Percentiles rank a stretch among this genome's conserved stretches.
Evolutionary conservation across 2,329 filamentous ascomycete species (phyloP).

Genomic region (Periconia sp.): DNA sequence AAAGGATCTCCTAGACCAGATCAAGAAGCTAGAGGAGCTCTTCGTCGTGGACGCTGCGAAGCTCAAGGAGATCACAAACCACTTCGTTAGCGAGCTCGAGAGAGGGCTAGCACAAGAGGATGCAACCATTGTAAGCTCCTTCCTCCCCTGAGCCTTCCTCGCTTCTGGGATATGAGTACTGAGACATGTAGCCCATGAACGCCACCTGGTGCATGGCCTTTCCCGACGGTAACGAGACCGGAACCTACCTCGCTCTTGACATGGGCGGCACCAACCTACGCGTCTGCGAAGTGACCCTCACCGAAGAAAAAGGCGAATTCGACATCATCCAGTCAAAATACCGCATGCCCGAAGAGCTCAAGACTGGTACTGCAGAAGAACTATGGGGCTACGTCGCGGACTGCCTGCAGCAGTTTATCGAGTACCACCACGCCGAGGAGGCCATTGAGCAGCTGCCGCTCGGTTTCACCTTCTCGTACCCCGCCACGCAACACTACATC

Average conservation of each 20-base stretch:
- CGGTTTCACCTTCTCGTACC: constrained; percentile 97
- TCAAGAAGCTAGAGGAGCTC: constrained; percentile 80
- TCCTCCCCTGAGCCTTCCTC: neutral
- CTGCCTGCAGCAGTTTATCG: constrained; percentile 89
- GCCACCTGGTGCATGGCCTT: constrained; percentile 95
- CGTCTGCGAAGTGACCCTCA: constrained; percentile 91
- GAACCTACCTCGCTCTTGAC: constrained; percentile 87
- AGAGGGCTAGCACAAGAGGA: constrained; percentile 88
- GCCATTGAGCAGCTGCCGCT: constrained; percentile 73
- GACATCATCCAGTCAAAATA: constrained; percentile 98
- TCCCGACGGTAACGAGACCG: constrained; percentile 85
- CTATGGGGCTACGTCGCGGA: constrained; percentile 96
- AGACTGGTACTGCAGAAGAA: constrained; percentile 83
- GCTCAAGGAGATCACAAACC: constrained; percentile 87
- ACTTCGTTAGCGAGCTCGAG: constrained; percentile 86
- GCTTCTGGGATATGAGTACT: too few species aligned
- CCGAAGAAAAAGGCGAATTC: constrained; percentile 87
- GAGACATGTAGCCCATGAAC: constrained; percentile 80
- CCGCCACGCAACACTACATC: constrained; percentile 90
- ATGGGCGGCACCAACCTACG: constrained; percentile 97
- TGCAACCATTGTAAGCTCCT: constrained; percentile 80
- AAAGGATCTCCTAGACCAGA: constrained; percentile 79
- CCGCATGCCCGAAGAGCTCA: constrained; percentile 91
- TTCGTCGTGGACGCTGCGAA: constrained; percentile 80
- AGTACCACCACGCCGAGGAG: constrained; percentile 77